These are phyloP conservation scores for Vigna unguiculata DNA, from an alignment of 306 rosid genomes.

Conservation along the genomic window DNA sequence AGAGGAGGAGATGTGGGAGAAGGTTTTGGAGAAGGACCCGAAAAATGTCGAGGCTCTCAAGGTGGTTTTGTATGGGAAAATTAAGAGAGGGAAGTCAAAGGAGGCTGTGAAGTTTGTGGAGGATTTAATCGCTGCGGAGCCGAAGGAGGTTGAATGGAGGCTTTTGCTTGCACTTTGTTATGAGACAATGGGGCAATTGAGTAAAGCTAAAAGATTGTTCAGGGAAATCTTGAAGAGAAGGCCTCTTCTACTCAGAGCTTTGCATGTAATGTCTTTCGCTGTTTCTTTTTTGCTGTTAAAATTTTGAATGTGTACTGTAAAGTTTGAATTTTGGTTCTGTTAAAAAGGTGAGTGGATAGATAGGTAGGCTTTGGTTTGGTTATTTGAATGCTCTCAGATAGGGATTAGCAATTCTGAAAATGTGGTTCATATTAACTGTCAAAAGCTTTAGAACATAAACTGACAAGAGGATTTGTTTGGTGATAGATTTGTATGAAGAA, in stretches of 20 bases:
- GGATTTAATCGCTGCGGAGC: constrained; percentile 72
- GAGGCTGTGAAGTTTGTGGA: constrained; percentile 82
- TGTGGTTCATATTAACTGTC: background rate
- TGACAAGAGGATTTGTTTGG: constrained; percentile 19
- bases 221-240: constrained; percentile 65
- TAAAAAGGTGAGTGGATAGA: background rate
- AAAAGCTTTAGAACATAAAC: too few relatives aligned
- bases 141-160: constrained; percentile 85
- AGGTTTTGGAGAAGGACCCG: constrained; percentile 71
- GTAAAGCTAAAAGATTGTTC: constrained; percentile 69
- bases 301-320: constrained; percentile 14
- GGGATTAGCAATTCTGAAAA: background rate
- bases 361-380: constrained; percentile 36
- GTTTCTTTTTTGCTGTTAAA: background rate
- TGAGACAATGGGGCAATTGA: constrained; percentile 76
- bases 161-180: constrained; percentile 82
- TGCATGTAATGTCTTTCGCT: constrained; percentile 76
- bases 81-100: constrained; percentile 74
- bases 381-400: constrained; percentile 13
- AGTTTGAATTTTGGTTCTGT: constrained; percentile 23
- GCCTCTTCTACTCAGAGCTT: constrained; percentile 84
- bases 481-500: constrained; percentile 18
- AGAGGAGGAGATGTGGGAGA: constrained; percentile 63
- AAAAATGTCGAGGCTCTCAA: constrained; percentile 74
- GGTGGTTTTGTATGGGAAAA: constrained; percentile 72